Conservation (phyloP, 257 asterid species). For the Gardenia jasminoides region DNA sequence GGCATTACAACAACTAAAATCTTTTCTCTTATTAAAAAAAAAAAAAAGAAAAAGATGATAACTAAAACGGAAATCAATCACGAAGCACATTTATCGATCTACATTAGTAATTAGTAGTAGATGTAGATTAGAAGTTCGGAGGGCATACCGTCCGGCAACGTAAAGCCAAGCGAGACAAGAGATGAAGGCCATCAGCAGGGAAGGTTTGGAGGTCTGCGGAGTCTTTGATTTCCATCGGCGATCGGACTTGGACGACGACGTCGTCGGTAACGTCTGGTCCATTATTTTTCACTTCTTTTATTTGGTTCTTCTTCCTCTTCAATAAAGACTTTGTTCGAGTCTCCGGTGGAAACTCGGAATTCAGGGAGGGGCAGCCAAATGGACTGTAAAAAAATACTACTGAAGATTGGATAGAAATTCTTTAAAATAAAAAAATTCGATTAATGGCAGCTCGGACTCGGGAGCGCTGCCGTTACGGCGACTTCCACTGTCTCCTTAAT, state of each 20-base stretch:
- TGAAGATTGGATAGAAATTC: no score
- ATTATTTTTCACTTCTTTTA: constrained; percentile 18
- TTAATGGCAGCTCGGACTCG: no score
- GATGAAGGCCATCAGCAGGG: constrained; percentile 58
- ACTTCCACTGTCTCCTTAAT: background rate
- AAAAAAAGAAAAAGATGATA: background rate
- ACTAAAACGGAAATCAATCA: background rate
- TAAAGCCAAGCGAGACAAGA: constrained; percentile 93
- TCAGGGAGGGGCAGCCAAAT: background rate
- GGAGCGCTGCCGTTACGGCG: background rate
- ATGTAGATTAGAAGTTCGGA: no score
- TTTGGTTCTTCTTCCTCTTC: background rate
- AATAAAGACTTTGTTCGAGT: no score
- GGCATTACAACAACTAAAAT: no score
- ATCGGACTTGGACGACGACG: constrained; percentile 56
- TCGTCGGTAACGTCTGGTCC: constrained; percentile 61
- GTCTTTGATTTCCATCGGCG: constrained; percentile 75
- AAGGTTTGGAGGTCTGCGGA: constrained; percentile 57
- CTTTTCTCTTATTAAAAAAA: no score
- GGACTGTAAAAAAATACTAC: no score
- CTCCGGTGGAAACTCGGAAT: no score
- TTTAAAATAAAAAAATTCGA: no score
- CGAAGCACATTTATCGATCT: constrained; percentile 1
- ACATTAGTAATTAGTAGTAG: no score
- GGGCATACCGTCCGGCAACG: constrained; percentile 74